Conservation (phyloP, 495 filamentous ascomycete species). For the Penicillium soppii region DNA sequence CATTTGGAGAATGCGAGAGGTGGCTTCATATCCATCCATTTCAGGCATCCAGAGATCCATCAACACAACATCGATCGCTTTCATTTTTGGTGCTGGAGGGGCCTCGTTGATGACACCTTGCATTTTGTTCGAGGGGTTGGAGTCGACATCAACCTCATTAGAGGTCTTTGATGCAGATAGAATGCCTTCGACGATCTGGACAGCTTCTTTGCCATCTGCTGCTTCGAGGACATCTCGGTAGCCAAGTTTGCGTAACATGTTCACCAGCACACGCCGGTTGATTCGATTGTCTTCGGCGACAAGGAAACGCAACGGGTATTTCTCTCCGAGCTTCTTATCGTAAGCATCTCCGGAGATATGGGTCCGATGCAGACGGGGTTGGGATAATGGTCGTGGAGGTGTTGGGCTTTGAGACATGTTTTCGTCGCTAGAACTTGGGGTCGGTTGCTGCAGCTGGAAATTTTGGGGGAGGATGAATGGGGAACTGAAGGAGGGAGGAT, state of each 20-base stretch:
- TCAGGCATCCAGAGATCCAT: conserved; percentile 90
- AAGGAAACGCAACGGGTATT: conserved; percentile 66
- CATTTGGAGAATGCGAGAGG: conserved; percentile 61
- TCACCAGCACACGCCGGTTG: conserved; percentile 71
- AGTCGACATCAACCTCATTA: neutral
- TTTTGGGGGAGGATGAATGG: conserved; percentile 20
- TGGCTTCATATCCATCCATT: conserved; percentile 80
- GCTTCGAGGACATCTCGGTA: conserved; percentile 67
- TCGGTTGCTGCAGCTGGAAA: conserved; percentile 33
- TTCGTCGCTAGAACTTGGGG: conserved; percentile 35
- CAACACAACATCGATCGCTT: conserved; percentile 63
- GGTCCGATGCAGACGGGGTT: conserved; percentile 12
- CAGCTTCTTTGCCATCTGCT: conserved; percentile 70
- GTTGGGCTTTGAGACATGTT: conserved; percentile 27
- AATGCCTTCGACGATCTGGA: conserved; percentile 57
- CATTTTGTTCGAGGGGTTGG: neutral
- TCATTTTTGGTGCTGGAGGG: conserved; percentile 23
- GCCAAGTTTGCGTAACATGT: conserved; percentile 69
- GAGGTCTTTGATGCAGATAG: conserved; percentile 25
- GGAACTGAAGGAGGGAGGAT: conserved; percentile 19
- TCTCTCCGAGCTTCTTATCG: conserved; percentile 51
- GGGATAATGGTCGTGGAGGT: conserved; percentile 25
- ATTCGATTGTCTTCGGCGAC: conserved; percentile 81
- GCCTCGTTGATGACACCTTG: conserved; percentile 7
- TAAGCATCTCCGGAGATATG: conserved; percentile 29